A percentile compares a stretch with the other conserved stretches of the same genome.
Conservation (phyloP, 441 rosid genomes). For the Geranium incanum region DNA sequence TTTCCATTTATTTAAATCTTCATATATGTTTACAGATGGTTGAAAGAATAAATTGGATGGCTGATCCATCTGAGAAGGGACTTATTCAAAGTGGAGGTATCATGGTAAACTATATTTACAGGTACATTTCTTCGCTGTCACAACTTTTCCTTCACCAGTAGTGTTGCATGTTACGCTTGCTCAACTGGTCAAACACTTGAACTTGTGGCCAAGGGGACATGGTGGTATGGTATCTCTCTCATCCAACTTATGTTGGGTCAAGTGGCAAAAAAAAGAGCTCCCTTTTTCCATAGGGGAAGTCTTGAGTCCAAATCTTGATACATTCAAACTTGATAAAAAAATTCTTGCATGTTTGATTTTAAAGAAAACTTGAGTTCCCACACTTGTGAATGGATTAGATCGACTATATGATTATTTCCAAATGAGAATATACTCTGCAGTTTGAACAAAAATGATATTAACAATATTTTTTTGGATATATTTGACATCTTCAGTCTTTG, state of each 20-base stretch:
- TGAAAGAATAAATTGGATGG: conserved; percentile 97
- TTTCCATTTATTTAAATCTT: conserved; percentile 4
- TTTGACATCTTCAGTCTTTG: neutral
- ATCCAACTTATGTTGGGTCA: too few species aligned
- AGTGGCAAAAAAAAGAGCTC: too few species aligned
- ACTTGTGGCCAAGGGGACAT: too few species aligned
- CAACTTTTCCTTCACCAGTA: conserved; percentile 1
- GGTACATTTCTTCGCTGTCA: conserved; percentile 33
- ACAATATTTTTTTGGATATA: neutral
- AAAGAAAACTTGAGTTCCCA: neutral
- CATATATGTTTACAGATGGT: conserved; percentile 50
- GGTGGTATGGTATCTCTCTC: too few species aligned
- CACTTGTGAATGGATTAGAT: conserved; percentile 14
- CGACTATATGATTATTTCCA: neutral
- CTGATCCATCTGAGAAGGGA: conserved; percentile 71
- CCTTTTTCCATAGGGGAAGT: too few species aligned
- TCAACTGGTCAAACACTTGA: too few species aligned
- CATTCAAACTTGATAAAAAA: too few species aligned
- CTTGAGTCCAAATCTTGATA: too few species aligned
- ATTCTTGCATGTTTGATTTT: neutral
- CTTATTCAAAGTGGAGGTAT: conserved; percentile 77
- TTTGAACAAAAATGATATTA: neutral
- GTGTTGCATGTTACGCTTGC: too few species aligned
- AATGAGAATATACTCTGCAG: neutral
- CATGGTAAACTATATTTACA: conserved; percentile 90